phyloP scores from a whole-genome alignment of 2,329 filamentous ascomycete genomes.

The Sclerotinia borealis region DNA sequence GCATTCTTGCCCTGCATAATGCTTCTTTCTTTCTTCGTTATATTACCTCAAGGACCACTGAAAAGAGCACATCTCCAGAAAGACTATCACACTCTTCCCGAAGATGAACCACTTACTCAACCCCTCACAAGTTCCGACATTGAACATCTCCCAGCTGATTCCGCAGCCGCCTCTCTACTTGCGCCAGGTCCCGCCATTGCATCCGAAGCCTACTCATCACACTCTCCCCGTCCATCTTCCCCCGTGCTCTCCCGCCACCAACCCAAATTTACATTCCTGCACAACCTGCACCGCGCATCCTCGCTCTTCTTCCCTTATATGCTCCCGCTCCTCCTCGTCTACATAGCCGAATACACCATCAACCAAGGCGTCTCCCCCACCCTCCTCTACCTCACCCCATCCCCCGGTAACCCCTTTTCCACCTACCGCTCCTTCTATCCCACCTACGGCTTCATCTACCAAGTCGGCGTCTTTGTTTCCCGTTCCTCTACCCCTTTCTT shows the following conservation, averaged over 20 bases:
- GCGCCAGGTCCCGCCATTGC: conserved; percentile 33
- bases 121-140: conserved; percentile 4
- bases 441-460: conserved; percentile 90
- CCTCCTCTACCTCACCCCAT: conserved; percentile 82
- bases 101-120: conserved; percentile 33
- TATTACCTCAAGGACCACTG: conserved; percentile 67
- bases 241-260: not conserved
- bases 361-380: conserved; percentile 93
- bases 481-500: conserved; percentile 85
- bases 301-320: conserved; percentile 74
- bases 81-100: conserved; percentile 44
- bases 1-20: conserved; percentile 77
- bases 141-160: conserved; percentile 34
- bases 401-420: conserved; percentile 67
- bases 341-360: conserved; percentile 94
- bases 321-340: conserved; percentile 86
- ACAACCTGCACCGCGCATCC: conserved; percentile 59
- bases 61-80: conserved; percentile 39
- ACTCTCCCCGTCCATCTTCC: conserved; percentile 18
- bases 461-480: conserved; percentile 90
- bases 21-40: conserved; percentile 76
- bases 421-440: conserved; percentile 88
- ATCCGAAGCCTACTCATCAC: conserved; percentile 37
- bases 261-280: conserved; percentile 31
- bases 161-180: conserved; percentile 43